Percentiles rank a stretch among this genome's conserved stretches.
Evolutionary conservation across 176 grass and related monocot genomes (phyloP).

Genomic region (Aegilops sharonensis): DNA sequence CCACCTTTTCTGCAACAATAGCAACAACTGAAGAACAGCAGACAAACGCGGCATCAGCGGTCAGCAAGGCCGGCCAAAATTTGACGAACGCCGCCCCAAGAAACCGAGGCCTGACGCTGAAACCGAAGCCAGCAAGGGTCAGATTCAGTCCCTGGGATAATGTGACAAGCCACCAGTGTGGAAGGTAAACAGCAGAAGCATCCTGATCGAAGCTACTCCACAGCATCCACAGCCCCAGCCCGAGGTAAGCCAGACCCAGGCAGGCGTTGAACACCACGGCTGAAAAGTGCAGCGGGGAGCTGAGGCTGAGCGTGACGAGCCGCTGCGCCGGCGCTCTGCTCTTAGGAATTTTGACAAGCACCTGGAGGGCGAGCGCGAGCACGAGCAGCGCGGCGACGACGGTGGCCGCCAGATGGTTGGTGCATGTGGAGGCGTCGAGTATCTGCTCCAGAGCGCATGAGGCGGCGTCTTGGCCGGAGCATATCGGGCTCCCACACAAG

Average conservation of each 20-base stretch:
- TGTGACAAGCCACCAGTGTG: constrained; percentile 46
- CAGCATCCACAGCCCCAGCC: constrained; percentile 56
- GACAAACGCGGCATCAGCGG: constrained; percentile 40
- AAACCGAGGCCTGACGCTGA: constrained; percentile 29
- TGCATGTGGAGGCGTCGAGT: constrained; percentile 57
- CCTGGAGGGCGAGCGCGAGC: constrained; percentile 23
- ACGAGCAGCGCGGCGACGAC: constrained; percentile 10
- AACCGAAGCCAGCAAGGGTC: constrained; percentile 28
- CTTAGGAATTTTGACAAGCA: constrained; percentile 49
- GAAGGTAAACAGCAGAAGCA: constrained; percentile 5
- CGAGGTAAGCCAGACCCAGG: constrained; percentile 53
- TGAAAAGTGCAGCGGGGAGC: constrained; percentile 26
- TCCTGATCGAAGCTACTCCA: constrained; percentile 3
- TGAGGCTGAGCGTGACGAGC: constrained; percentile 17
- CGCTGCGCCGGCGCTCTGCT: neutral
- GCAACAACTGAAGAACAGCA: constrained; percentile 45
- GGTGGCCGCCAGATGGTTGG: constrained; percentile 47
- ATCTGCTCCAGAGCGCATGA: constrained; percentile 27
- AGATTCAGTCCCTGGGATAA: constrained; percentile 49
- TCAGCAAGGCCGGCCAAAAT: constrained; percentile 32
- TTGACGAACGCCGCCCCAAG: constrained; percentile 29
- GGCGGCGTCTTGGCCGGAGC: constrained; percentile 25
- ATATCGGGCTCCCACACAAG: constrained; percentile 41
- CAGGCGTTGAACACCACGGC: constrained; percentile 23
- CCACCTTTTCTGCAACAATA: constrained; percentile 29